A percentile compares a stretch with the other conserved stretches of the same genome.
phyloP scores from a whole-genome alignment of 306 rosid species.

The Fragaria nilgerrensis region DNA sequence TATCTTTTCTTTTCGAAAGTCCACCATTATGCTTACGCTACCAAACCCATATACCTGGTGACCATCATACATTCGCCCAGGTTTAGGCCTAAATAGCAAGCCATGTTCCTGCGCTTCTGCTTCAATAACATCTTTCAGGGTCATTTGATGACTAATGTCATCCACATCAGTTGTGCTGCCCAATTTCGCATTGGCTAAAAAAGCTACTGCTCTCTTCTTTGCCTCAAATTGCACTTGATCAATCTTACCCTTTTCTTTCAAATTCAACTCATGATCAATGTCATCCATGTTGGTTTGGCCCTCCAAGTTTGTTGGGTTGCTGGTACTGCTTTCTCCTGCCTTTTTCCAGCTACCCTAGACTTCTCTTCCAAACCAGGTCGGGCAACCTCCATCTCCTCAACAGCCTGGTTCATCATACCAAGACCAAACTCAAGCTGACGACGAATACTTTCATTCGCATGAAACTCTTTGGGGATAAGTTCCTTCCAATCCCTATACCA shows the following conservation, averaged over 20 bases:
- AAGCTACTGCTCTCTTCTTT: neutral
- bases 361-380: slow-evolving; percentile 81
- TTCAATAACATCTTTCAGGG: slow-evolving; percentile 56
- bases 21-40: slow-evolving; percentile 67
- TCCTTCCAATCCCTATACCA: slow-evolving; percentile 93
- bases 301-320: slow-evolving; percentile 50
- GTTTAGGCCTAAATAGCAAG: slow-evolving; percentile 70
- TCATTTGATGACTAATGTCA: slow-evolving; percentile 7
- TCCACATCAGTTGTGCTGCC: neutral
- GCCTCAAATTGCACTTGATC: neutral
- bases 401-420: slow-evolving; percentile 80
- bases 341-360: slow-evolving; percentile 59
- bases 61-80: slow-evolving; percentile 75
- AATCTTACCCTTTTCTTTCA: slow-evolving; percentile 25
- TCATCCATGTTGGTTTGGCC: slow-evolving; percentile 43
- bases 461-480: slow-evolving; percentile 71
- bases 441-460: slow-evolving; percentile 63
- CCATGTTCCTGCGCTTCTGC: slow-evolving; percentile 75
- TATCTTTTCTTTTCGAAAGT: slow-evolving; percentile 57
- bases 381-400: slow-evolving; percentile 67
- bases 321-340: slow-evolving; percentile 30
- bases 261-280: slow-evolving; percentile 50
- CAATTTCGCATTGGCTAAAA: neutral
- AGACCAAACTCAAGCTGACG: slow-evolving; percentile 66
- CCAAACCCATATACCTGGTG: slow-evolving; percentile 87